Conservation (phyloP, 208 protist species). For the Trichomonas vaginalis region DNA sequence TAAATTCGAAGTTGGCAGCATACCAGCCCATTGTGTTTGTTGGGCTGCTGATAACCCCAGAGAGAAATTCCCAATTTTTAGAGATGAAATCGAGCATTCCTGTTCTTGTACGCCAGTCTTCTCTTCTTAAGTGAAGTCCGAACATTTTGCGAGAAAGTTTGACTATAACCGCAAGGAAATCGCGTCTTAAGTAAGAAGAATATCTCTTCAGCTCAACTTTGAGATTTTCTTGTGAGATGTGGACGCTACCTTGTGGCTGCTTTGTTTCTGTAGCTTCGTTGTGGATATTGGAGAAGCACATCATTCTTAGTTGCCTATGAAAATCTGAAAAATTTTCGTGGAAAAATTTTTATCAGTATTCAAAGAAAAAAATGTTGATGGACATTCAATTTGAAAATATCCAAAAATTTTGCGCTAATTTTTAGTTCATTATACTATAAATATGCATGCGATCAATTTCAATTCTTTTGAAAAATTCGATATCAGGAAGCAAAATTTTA, state of each 20-base stretch:
- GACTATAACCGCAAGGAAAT: background rate
- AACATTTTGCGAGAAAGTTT: background rate
- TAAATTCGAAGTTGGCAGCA: background rate
- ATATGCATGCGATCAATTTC: too few species aligned
- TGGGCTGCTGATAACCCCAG: background rate
- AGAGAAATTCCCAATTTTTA: background rate
- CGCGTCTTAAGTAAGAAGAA: background rate
- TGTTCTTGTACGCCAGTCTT: background rate
- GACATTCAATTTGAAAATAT: too few species aligned
- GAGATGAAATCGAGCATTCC: background rate
- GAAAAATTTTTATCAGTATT: too few species aligned
- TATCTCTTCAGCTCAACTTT: background rate
- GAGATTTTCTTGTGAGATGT: background rate
- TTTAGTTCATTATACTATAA: too few species aligned
- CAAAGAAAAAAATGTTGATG: too few species aligned
- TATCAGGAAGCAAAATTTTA: too few species aligned
- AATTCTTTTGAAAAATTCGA: too few species aligned
- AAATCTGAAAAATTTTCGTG: background rate
- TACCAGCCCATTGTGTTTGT: background rate
- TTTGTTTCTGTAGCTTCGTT: background rate
- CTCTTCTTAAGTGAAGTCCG: background rate
- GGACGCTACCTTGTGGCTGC: background rate
- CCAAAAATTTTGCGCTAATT: too few species aligned
- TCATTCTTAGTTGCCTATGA: background rate
- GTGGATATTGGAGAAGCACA: background rate